Evolutionary conservation across 108 stramenopile species (phyloP), one percentile per base, ranked within the genome.

Genomic region (Skeletonema tropicum): DNA sequence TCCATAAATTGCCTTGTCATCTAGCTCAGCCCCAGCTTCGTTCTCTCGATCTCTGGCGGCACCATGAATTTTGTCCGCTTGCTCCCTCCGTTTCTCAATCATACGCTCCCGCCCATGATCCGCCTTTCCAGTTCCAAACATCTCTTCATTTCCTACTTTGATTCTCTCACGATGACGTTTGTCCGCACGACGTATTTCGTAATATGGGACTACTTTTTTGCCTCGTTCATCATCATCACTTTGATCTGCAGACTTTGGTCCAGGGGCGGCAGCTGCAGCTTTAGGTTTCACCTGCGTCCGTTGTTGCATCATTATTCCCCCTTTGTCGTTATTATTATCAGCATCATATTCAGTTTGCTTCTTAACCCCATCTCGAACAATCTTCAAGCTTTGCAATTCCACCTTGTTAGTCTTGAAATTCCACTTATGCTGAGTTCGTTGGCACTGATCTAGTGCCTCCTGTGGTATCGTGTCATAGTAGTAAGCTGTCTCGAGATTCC

Each of bases 391-490:
- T 58, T 83, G 72, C 31, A 69, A 66, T 68, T 92, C 91, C 13
- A 86, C 69, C 25, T 58, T 60, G 49, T 79, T 89, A 2, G 88
- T 90, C 13, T 81, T 65, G 65, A 95, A 95, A 8, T 61, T 76
- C 94, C 94, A 95, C 29, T 68, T 64, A 75, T 95, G 92, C 61
- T 88, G 75, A 7, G 92, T 92, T 30, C 91, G 75, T 36, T 83
- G 80, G 61, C 85, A 86, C 70, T 92, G 88, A 58, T 92, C 88
- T 57, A 95, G 26, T 33, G 86, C 88, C 31, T 77, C 81, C 32
- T 81, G 32, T 10, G 92, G 92, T 30, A 92, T 49, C 48, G 36
- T 62, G 11, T 75, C 45, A 67, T 95, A 95, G 60, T 90, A 94
- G 60, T 90, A 94, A 2, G 74, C 85, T 41, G 65, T 60, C 64